Percentiles rank a stretch among this genome's conserved stretches.
Evolutionary conservation across 2,329 filamentous ascomycete genomes (phyloP).

Genomic region (Xylaria polymorpha): DNA sequence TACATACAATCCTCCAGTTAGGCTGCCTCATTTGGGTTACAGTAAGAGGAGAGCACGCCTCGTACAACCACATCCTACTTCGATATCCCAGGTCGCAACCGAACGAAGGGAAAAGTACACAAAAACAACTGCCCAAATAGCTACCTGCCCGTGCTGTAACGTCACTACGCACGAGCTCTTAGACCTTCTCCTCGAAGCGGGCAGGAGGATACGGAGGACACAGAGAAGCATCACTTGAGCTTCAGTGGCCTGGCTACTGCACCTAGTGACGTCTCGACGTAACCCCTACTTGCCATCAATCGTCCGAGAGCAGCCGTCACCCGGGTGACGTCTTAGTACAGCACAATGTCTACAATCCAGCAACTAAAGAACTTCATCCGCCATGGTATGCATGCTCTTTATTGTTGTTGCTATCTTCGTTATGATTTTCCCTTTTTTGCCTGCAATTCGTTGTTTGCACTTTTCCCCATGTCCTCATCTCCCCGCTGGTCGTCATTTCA

Average conservation of each 20-base stretch:
- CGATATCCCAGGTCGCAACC: neutral
- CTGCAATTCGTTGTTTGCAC: neutral
- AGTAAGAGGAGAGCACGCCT: neutral
- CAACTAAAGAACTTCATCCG: conserved; percentile 98
- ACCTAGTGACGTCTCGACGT: conserved; percentile 34
- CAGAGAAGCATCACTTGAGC: conserved; percentile 27
- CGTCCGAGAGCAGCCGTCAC: conserved; percentile 31
- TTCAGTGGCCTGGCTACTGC: conserved; percentile 27
- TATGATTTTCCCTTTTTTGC: conserved; percentile 25
- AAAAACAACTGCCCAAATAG: neutral
- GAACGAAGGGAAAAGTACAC: neutral
- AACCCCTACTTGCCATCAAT: conserved; percentile 27
- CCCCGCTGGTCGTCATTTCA: conserved; percentile 17
- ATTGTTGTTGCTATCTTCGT: conserved; percentile 39
- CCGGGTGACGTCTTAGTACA: conserved; percentile 44
- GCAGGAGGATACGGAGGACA: conserved; percentile 10
- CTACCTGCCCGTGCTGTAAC: conserved; percentile 8
- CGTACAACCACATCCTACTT: conserved; percentile 12
- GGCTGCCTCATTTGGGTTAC: conserved; percentile 20
- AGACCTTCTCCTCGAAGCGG: neutral
- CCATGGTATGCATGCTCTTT: conserved; percentile 67
- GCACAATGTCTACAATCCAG: conserved; percentile 79
- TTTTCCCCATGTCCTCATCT: neutral
- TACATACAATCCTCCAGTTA: neutral
- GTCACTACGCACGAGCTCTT: conserved; percentile 11